Evolutionary conservation across 192 early-diverging fungal genomes (phyloP).

Genomic region (Coemansia sp.): DNA sequence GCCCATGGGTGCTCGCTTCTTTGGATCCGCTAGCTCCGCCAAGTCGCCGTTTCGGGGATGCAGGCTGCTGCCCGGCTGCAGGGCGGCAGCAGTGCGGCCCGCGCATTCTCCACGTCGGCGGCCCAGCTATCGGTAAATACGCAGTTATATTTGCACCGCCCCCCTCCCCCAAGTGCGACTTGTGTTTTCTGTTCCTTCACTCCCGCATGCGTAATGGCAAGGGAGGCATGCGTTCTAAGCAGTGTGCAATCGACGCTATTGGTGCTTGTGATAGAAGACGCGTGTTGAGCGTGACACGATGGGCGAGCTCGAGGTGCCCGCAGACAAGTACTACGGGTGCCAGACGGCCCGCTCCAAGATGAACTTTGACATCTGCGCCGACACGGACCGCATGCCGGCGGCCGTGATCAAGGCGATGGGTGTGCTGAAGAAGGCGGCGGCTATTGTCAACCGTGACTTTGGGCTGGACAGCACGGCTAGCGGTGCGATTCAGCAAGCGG

Average conservation of each 20-base stretch:
- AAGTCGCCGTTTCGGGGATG: constrained; percentile 22
- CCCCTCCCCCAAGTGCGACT: not conserved
- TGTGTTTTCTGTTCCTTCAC: too few species aligned
- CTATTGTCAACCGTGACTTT: constrained; percentile 88
- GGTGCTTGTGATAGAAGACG: constrained; percentile 47
- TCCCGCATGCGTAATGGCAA: too few species aligned
- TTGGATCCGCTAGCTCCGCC: constrained; percentile 35
- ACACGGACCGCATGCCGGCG: constrained; percentile 89
- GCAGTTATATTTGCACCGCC: constrained; percentile 5
- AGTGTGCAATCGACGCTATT: too few species aligned
- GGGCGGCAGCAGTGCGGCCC: constrained; percentile 12
- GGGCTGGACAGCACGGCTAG: constrained; percentile 77
- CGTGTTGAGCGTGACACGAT: constrained; percentile 84
- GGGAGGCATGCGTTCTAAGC: too few species aligned
- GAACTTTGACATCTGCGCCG: constrained; percentile 98
- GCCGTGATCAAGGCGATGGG: constrained; percentile 94
- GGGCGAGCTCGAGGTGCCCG: constrained; percentile 91
- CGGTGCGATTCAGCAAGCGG: constrained; percentile 81
- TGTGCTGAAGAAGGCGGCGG: constrained; percentile 91
- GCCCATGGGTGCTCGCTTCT: not conserved
- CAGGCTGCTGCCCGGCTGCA: constrained; percentile 22
- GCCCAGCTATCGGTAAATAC: constrained; percentile 34
- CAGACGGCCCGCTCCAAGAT: constrained; percentile 94
- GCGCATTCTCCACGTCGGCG: constrained; percentile 39
- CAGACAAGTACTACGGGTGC: constrained; percentile 95